phyloP scores from a whole-genome alignment of 495 filamentous ascomycete species.

The Clavariopsis aquatica region DNA sequence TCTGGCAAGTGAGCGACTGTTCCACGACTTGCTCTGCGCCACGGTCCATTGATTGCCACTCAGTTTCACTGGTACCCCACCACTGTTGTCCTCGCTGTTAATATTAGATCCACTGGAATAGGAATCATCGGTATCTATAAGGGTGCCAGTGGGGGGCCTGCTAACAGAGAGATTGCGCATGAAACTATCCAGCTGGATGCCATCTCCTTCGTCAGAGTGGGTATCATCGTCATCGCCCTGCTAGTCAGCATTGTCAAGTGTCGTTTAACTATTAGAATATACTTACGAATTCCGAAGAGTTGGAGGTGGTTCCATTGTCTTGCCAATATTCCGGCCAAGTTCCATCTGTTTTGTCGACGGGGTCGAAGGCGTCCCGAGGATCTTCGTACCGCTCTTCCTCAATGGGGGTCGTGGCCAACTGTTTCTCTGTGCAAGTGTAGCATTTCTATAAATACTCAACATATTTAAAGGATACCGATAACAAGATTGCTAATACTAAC shows the following conservation, averaged over 20 bases:
- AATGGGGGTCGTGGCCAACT: slow-evolving; percentile 25
- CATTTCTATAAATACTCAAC: slow-evolving; percentile 27
- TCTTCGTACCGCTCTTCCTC: slow-evolving; percentile 28
- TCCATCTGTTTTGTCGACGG: slow-evolving; percentile 7
- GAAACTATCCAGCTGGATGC: not conserved
- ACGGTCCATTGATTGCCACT: slow-evolving; percentile 12
- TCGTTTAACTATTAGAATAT: not conserved
- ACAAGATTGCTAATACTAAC: slow-evolving; percentile 37
- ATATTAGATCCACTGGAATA: not conserved
- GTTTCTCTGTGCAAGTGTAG: slow-evolving; percentile 31
- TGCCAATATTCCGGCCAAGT: slow-evolving; percentile 16
- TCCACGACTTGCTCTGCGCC: slow-evolving; percentile 25
- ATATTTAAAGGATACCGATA: not conserved
- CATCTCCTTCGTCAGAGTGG: slow-evolving; percentile 3
- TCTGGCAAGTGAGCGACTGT: not conserved
- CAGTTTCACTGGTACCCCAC: slow-evolving; percentile 4
- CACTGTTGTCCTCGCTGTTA: not conserved
- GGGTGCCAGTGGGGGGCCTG: not conserved
- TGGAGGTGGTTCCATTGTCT: not conserved
- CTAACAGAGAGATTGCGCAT: not conserved
- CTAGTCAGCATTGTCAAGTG: not conserved
- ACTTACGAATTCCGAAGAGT: slow-evolving; percentile 24
- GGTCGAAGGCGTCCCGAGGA: slow-evolving; percentile 15
- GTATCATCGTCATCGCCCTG: slow-evolving; percentile 9
- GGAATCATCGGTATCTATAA: not conserved